Conservation (phyloP, 75 land plant species). For the Cryptomeria japonica region DNA sequence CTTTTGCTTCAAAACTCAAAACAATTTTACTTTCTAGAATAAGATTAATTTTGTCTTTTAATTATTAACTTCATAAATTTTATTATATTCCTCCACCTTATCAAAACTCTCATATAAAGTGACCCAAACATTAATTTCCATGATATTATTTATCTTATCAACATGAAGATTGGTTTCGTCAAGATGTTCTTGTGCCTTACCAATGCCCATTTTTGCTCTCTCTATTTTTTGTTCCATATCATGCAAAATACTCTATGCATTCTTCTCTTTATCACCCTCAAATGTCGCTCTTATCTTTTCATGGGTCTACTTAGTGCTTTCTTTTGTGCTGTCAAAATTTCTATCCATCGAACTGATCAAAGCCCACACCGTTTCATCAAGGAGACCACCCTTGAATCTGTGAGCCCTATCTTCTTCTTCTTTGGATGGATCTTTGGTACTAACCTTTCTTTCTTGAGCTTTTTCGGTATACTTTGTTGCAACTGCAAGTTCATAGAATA, state of each 20-base stretch:
- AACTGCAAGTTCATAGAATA: too few relatives aligned
- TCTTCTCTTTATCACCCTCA: background rate
- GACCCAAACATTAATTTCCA: too few relatives aligned
- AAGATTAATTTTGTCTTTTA: too few relatives aligned
- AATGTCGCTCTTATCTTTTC: background rate
- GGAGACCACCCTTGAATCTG: background rate
- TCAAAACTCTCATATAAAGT: too few relatives aligned
- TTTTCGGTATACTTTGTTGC: too few relatives aligned
- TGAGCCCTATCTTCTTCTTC: background rate
- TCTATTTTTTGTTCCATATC: background rate
- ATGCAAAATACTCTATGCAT: background rate
- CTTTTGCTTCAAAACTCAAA: too few relatives aligned
- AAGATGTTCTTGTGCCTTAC: background rate
- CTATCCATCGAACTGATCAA: background rate
- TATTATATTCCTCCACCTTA: too few relatives aligned
- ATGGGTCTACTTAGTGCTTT: background rate
- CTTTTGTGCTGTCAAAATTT: background rate
- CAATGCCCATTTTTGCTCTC: background rate
- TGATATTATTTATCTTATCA: too few relatives aligned
- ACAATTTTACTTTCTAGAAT: too few relatives aligned
- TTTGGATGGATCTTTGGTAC: background rate
- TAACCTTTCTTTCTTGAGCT: too few relatives aligned
- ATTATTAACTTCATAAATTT: too few relatives aligned
- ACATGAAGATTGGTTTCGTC: too few relatives aligned
- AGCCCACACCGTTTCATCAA: slow-evolving; percentile 1